Percentiles rank a stretch among this genome's conserved stretches.
phyloP scores from a whole-genome alignment of 1,284 basidiomycete species.

The Cerioporus squamosus region DNA sequence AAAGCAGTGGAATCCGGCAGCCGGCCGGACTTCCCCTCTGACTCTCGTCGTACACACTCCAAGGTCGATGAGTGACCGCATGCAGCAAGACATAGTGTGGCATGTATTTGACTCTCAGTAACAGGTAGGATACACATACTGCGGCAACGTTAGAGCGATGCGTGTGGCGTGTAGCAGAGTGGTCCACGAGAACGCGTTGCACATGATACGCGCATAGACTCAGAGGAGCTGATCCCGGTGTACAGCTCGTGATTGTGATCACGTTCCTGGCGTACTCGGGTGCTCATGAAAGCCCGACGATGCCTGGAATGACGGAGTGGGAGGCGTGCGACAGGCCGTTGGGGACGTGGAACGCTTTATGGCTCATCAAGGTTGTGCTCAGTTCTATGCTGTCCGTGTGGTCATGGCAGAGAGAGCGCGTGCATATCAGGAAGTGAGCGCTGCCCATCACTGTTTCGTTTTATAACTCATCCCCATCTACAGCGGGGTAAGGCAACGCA shows the following conservation, averaged over 20 bases:
- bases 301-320: constrained; percentile 58
- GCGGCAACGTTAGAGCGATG: neutral
- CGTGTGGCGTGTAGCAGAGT: too few species aligned
- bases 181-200: too few species aligned
- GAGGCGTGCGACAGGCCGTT: constrained; percentile 67
- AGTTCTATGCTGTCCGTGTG: constrained; percentile 60
- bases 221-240: too few species aligned
- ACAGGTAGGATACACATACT: too few species aligned
- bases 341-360: constrained; percentile 73
- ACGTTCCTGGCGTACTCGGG: constrained; percentile 57
- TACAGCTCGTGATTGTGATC: constrained; percentile 48
- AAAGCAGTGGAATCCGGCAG: too few species aligned
- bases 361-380: constrained; percentile 62
- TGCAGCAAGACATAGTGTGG: too few species aligned
- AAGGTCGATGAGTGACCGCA: too few species aligned
- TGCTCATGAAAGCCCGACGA: constrained; percentile 51
- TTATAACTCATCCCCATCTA: neutral
- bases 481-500: neutral
- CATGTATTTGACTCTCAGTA: too few species aligned
- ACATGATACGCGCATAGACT: too few species aligned
- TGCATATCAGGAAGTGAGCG: constrained; percentile 38
- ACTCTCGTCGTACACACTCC: too few species aligned
- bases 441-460: constrained; percentile 5
- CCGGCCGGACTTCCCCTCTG: too few species aligned
- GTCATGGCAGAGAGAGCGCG: constrained; percentile 58